Conservation (phyloP, 139 green algal genomes). For the Chlamydomonas sp. region DNA sequence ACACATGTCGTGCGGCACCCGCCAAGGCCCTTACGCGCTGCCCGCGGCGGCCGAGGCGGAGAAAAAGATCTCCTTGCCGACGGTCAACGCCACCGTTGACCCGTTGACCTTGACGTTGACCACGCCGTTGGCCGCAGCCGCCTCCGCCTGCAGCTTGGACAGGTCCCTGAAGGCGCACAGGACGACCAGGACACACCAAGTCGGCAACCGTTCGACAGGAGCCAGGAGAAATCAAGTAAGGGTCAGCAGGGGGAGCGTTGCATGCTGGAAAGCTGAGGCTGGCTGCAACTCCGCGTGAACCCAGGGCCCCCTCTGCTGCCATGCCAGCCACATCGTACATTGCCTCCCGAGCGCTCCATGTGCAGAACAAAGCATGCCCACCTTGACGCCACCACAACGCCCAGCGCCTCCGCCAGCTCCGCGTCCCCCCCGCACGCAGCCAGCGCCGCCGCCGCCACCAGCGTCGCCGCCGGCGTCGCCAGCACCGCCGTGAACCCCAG, state of each 20-base stretch:
- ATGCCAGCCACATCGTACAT: no score
- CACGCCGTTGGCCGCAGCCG: not conserved
- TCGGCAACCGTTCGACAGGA: not conserved
- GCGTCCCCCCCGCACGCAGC: constrained; percentile 17
- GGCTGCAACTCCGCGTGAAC: not conserved
- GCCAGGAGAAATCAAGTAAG: not conserved
- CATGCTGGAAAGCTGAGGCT: not conserved
- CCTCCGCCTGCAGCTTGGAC: constrained; percentile 23
- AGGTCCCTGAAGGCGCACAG: constrained; percentile 10
- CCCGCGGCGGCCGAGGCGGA: constrained; percentile 18
- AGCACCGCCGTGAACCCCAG: constrained; percentile 50
- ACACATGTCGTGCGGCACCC: no score
- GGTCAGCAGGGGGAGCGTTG: not conserved
- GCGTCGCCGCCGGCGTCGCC: constrained; percentile 25
- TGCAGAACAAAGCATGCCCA: not conserved
- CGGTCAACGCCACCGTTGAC: not conserved
- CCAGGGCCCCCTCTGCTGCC: not conserved
- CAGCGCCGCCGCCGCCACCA: not conserved
- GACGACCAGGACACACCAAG: not conserved
- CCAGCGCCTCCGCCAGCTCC: constrained; percentile 50
- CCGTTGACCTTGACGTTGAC: constrained; percentile 31
- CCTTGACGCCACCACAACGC: constrained; percentile 29
- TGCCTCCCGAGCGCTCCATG: not conserved
- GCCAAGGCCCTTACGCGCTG: no score
- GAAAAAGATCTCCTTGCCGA: constrained; percentile 41